Evolutionary conservation across 2,329 filamentous ascomycete genomes (phyloP).

Genomic region (Coniella vitis): DNA sequence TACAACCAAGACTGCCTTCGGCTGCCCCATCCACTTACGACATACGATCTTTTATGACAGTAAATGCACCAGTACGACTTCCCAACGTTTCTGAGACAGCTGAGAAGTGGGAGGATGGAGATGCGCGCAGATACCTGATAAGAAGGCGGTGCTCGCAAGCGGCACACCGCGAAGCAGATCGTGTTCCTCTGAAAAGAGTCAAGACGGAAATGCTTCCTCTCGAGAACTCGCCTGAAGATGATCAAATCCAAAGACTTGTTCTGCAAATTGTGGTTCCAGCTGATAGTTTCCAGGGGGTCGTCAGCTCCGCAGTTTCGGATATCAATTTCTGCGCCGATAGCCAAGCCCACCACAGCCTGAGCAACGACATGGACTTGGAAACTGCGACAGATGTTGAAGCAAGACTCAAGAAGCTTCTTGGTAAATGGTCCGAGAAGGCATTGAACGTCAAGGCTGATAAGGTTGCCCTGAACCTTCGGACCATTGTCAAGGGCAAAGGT

Average conservation of each 20-base stretch:
- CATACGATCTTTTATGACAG: not conserved
- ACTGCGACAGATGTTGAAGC: slow-evolving; percentile 4
- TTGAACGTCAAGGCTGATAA: slow-evolving; percentile 1
- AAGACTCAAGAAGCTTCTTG: slow-evolving; percentile 2
- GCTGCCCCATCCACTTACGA: not conserved
- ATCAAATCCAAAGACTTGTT: slow-evolving; percentile 14
- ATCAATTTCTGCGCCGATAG: not conserved
- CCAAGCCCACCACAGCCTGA: not conserved
- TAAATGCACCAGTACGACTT: not conserved
- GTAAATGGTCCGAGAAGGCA: slow-evolving; percentile 4
- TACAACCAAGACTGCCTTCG: not conserved
- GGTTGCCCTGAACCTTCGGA: slow-evolving; percentile 3
- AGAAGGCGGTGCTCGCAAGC: slow-evolving; percentile 17
- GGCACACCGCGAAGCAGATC: slow-evolving; percentile 5
- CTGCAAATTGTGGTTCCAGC: slow-evolving; percentile 10
- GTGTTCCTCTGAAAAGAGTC: slow-evolving; percentile 17
- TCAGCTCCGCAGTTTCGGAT: not conserved
- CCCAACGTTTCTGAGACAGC: not conserved
- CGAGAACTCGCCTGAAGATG: slow-evolving; percentile 17
- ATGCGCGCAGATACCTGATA: slow-evolving; percentile 17
- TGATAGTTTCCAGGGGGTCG: not conserved
- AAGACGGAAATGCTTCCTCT: slow-evolving; percentile 22
- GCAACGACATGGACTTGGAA: slow-evolving; percentile 2
- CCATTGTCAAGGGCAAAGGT: slow-evolving; percentile 3
- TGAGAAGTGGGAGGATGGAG: slow-evolving; percentile 1